These are phyloP conservation scores for Phaeomoniella chlamydospora DNA, from an alignment of 2,329 filamentous ascomycete genomes.

Conservation along the genomic window DNA sequence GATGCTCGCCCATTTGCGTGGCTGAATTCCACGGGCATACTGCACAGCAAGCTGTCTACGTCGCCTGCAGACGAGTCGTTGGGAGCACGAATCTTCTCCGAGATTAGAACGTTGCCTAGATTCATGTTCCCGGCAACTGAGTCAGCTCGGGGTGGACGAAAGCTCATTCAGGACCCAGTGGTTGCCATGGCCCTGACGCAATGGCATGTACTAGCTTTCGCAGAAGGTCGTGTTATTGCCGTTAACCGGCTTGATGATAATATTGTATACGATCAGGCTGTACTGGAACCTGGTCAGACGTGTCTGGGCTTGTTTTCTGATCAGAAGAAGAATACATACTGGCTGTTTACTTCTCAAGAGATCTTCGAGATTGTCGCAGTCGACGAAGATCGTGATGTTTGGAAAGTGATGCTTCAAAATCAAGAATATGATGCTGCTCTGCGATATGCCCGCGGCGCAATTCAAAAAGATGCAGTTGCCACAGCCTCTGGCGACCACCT, in stretches of 20 bases:
- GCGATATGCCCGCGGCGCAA: slow-evolving; percentile 63
- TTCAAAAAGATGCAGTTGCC: slow-evolving; percentile 81
- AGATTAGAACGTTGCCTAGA: slow-evolving; percentile 62
- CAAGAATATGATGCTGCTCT: slow-evolving; percentile 82
- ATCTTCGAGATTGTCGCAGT: slow-evolving; percentile 88
- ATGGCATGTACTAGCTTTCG: slow-evolving; percentile 78
- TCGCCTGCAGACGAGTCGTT: slow-evolving; percentile 47
- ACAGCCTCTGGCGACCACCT: slow-evolving; percentile 85
- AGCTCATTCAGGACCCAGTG: slow-evolving; percentile 55
- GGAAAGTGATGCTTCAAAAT: slow-evolving; percentile 79
- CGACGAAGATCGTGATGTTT: slow-evolving; percentile 83
- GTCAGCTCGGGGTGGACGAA: slow-evolving; percentile 47
- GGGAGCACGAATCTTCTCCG: slow-evolving; percentile 60
- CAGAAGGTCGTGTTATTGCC: slow-evolving; percentile 70
- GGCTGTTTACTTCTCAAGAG: slow-evolving; percentile 81
- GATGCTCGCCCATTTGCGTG: slow-evolving; percentile 62
- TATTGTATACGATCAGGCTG: slow-evolving; percentile 73
- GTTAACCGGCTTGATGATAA: slow-evolving; percentile 77
- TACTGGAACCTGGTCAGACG: slow-evolving; percentile 65
- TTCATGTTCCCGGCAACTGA: slow-evolving; percentile 59
- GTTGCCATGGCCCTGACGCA: slow-evolving; percentile 75
- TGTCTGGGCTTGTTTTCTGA: slow-evolving; percentile 78
- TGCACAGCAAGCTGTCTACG: slow-evolving; percentile 65
- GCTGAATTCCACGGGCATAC: slow-evolving; percentile 75
- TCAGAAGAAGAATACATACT: slow-evolving; percentile 89